Evolutionary conservation across 1,284 basidiomycete genomes (phyloP).

Genomic region (Trametes hirsuta): DNA sequence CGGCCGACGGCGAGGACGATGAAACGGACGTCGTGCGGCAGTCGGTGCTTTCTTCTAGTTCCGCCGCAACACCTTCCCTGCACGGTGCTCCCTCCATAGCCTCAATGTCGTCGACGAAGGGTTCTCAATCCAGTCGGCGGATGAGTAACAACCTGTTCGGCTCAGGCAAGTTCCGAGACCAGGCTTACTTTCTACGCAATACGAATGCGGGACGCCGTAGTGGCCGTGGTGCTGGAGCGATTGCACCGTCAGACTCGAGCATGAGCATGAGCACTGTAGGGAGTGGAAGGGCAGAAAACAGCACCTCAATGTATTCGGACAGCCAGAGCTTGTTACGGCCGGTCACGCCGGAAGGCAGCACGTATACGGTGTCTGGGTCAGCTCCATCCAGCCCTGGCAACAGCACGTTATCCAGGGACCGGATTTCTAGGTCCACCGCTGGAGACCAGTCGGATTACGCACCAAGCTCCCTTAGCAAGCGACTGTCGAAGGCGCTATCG

Average conservation of each 20-base stretch:
- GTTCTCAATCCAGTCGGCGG: conserved; percentile 54
- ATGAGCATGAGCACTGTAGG: conserved; percentile 40
- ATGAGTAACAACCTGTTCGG: conserved; percentile 85
- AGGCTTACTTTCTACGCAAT: conserved; percentile 66
- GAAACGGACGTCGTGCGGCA: conserved; percentile 40
- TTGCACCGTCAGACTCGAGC: conserved; percentile 53
- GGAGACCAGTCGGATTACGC: conserved; percentile 30
- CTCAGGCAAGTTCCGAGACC: conserved; percentile 74
- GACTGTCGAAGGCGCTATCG: conserved; percentile 53
- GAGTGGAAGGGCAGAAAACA: conserved; percentile 39
- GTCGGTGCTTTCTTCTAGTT: conserved; percentile 49
- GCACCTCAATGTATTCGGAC: conserved; percentile 47
- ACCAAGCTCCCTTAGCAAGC: conserved; percentile 21
- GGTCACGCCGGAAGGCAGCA: conserved; percentile 54
- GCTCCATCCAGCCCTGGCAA: conserved; percentile 54
- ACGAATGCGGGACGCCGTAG: conserved; percentile 47
- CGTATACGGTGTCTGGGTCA: conserved; percentile 37
- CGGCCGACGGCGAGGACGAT: conserved; percentile 38
- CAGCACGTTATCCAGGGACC: conserved; percentile 25
- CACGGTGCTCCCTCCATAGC: conserved; percentile 46
- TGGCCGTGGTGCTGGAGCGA: conserved; percentile 50
- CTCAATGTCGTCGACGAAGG: conserved; percentile 38
- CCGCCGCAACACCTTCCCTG: conserved; percentile 42
- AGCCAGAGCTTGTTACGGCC: conserved; percentile 45
- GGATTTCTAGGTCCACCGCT: conserved; percentile 30